Evolutionary conservation across 768 basidiomycete species (phyloP).

Genomic region (Suillus brevipes): DNA sequence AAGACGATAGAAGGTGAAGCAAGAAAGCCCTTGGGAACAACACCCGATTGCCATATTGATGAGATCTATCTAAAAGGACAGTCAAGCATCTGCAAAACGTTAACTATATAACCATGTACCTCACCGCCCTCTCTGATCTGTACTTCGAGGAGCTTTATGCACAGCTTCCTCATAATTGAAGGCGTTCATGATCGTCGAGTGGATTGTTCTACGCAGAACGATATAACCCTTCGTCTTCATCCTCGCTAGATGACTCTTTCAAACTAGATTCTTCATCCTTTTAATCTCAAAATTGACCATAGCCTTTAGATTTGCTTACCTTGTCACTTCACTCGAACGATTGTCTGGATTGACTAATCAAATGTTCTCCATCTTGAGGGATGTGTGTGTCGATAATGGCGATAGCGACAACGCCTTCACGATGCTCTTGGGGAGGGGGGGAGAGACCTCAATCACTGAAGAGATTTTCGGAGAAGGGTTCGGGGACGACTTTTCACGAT

Average conservation of each 20-base stretch:
- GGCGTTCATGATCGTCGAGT: constrained; percentile 98
- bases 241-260: constrained; percentile 63
- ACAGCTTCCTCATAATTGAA: constrained; percentile 98
- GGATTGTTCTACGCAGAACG: constrained; percentile 72
- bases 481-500: constrained; percentile 87
- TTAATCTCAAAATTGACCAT: constrained; percentile 1
- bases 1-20: constrained; percentile 96
- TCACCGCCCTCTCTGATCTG: constrained; percentile 92
- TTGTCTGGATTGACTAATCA: constrained; percentile 93
- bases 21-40: constrained; percentile 99
- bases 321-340: constrained; percentile 98
- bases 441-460: constrained; percentile 92
- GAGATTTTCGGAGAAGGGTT: constrained; percentile 91
- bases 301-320: constrained; percentile 44
- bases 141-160: constrained; percentile 91
- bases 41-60: constrained; percentile 99
- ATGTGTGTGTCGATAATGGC: constrained; percentile 96
- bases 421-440: constrained; percentile 64
- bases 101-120: constrained; percentile 45
- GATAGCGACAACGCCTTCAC: constrained; percentile 94
- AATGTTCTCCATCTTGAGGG: constrained; percentile 91
- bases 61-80: constrained; percentile 75
- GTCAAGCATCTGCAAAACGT: neutral
- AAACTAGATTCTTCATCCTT: constrained; percentile 68
- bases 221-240: constrained; percentile 49